phyloP scores from a whole-genome alignment of 73 alveolate genomes.

The Paramecium caudatum region DNA sequence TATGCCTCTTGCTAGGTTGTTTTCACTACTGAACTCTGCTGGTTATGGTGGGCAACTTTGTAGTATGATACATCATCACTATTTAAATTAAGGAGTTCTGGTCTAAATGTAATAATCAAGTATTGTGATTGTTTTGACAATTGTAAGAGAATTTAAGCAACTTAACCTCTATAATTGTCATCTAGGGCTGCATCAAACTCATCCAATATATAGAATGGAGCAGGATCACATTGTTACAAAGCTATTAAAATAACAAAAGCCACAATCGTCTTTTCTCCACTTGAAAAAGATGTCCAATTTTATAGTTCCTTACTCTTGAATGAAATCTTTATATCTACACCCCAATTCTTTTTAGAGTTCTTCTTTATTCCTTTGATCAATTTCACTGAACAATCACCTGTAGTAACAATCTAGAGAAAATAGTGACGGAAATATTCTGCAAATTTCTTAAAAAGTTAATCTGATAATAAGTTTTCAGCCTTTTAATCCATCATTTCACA shows the following conservation, averaged over 20 bases:
- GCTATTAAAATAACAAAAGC: slow-evolving; percentile 96
- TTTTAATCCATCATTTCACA: slow-evolving; percentile 35
- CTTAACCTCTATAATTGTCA: slow-evolving; percentile 89
- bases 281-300: slow-evolving; percentile 71
- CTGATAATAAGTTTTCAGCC: slow-evolving; percentile 47
- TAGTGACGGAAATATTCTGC: slow-evolving; percentile 50
- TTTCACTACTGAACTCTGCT: slow-evolving; percentile 35
- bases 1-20: slow-evolving; percentile 34
- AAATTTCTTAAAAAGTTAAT: slow-evolving; percentile 38
- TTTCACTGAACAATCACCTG: slow-evolving; percentile 48
- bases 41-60: slow-evolving; percentile 30
- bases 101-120: slow-evolving; percentile 93
- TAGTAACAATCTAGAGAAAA: slow-evolving; percentile 8
- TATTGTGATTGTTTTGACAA: slow-evolving; percentile 84
- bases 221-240: slow-evolving; percentile 92
- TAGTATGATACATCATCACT: not conserved
- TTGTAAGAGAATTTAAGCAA: slow-evolving; percentile 82
- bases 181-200: slow-evolving; percentile 99
- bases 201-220: slow-evolving; percentile 97
- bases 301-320: slow-evolving; percentile 2
- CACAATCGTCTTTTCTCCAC: slow-evolving; percentile 98
- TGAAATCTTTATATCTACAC: slow-evolving; percentile 23
- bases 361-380: slow-evolving; percentile 32
- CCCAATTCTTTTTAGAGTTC: slow-evolving; percentile 47
- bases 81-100: slow-evolving; percentile 80